Percentiles rank a stretch among this genome's conserved stretches.
Evolutionary conservation across 345 rosid genomes (phyloP).

Genomic region (Citrus mangshanensis): DNA sequence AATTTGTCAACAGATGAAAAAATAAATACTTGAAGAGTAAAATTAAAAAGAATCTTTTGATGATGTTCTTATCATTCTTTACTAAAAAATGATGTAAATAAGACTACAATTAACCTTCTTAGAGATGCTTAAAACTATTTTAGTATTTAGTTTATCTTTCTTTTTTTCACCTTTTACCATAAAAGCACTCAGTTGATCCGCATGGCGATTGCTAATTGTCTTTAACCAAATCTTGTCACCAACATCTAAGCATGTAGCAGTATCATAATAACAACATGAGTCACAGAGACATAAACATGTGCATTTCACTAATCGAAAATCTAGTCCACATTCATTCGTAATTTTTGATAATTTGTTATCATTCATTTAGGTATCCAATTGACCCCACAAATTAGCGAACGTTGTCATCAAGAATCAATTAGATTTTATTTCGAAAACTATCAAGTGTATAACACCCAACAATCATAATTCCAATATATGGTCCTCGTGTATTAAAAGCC

Average conservation of each 20-base stretch:
- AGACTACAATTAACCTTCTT: too few species aligned
- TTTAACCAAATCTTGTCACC: too few species aligned
- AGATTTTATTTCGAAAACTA: not conserved
- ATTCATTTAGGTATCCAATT: not conserved
- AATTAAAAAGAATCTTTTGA: too few species aligned
- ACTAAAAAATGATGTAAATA: too few species aligned
- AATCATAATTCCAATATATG: constrained; percentile 7
- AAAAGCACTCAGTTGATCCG: too few species aligned
- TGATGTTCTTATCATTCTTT: fast-evolving
- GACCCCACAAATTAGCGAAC: constrained; percentile 4
- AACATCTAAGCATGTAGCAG: not conserved
- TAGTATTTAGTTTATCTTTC: too few species aligned
- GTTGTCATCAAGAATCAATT: not conserved
- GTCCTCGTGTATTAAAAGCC: constrained; percentile 14
- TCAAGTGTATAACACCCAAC: not conserved
- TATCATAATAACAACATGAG: not conserved
- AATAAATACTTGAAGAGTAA: too few species aligned
- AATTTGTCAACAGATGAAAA: too few species aligned
- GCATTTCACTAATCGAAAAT: not conserved
- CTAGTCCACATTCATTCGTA: not conserved
- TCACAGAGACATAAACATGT: constrained; percentile 9
- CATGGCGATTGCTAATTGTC: too few species aligned
- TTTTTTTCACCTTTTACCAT: too few species aligned
- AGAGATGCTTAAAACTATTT: too few species aligned
- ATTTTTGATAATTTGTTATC: not conserved